Base-by-base conservation (phyloP, 1,284 basidiomycete species). In the Clitocybe nebularis region DNA sequence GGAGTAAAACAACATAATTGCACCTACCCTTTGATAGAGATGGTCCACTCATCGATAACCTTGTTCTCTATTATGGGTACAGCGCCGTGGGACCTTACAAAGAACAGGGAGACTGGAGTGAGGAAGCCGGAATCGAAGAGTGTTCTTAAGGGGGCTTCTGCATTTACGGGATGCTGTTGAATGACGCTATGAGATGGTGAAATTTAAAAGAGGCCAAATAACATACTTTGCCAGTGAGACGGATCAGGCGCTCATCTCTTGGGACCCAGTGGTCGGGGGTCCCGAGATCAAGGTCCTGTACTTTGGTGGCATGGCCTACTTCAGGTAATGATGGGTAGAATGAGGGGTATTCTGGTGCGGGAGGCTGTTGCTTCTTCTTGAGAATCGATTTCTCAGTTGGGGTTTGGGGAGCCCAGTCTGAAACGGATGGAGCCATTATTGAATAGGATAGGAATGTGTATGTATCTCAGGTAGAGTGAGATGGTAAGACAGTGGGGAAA, bases 31-130 rank as follows among this genome's bases (percentile, higher is more conserved):
- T 73, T 64, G n/a, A 84, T 59, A 21, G 61, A 59, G 14, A 84
- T 49, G 42, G 59, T 68, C 81, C 82, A 84, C 14, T 64, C 54
- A 3, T 55, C 52, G 4, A 67, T 63, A 17, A 60, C 56, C 5
- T 67, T 59, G 3, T 59, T 58, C 16, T 68, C 62, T 13, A 83
- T 63, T n/a, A 60, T 56, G 0, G 83, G 83, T 2, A 81, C 80
- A 1, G 78, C 72, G 11, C 83, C 82, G 52, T 85, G 82, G 48
- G 78, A 81, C 11, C 82, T 72, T 14, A 84, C 81, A 54, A 75
- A 84, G 59, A 81, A 79, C 14, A 85, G 67, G 45, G 75, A 68
- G 25, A 71, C 70, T 0, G 82, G 77, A 0, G 82, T 85, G 36
- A 85, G 54, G 55, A 84, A 85, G 13, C 82, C 78, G 57, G 70